Conservation (phyloP, 768 basidiomycete species). For the Mycena galericulata region DNA sequence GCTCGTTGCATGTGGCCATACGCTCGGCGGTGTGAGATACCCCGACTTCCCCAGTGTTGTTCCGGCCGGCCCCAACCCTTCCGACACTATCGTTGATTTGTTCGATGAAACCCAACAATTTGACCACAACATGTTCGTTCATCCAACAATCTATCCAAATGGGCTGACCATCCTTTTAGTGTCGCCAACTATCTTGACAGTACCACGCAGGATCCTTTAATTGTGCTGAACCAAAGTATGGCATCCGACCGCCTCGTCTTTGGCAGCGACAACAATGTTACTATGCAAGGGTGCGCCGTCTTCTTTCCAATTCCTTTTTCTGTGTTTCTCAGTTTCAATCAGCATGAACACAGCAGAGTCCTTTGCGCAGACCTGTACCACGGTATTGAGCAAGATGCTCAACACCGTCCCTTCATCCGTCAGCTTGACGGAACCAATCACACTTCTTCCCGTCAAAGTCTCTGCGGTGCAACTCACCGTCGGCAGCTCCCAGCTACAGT, state of each 20-base stretch:
- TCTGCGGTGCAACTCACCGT: slow-evolving; percentile 29
- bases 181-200: slow-evolving; percentile 55
- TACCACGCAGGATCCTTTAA: slow-evolving; percentile 53
- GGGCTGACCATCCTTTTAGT: slow-evolving; percentile 35
- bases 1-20: slow-evolving; percentile 64
- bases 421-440: slow-evolving; percentile 36
- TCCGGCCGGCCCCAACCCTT: slow-evolving; percentile 44
- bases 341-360: slow-evolving; percentile 24
- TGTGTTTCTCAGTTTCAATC: slow-evolving; percentile 36
- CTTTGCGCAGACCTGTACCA: slow-evolving; percentile 30
- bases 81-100: slow-evolving; percentile 43
- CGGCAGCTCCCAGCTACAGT: slow-evolving; percentile 23
- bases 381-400: slow-evolving; percentile 38
- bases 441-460: slow-evolving; percentile 30
- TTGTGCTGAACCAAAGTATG: slow-evolving; percentile 50
- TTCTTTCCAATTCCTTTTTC: background rate
- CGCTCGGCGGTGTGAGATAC: slow-evolving; percentile 61
- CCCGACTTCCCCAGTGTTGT: slow-evolving; percentile 60
- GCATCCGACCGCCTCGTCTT: slow-evolving; percentile 56
- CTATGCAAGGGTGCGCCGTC: slow-evolving; percentile 51
- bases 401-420: slow-evolving; percentile 39
- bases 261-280: slow-evolving; percentile 52
- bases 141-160: background rate
- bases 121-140: slow-evolving; percentile 31
- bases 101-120: slow-evolving; percentile 52